Conservation (phyloP, 2,329 filamentous ascomycete genomes). For the Colletotrichum brevisporum region DNA sequence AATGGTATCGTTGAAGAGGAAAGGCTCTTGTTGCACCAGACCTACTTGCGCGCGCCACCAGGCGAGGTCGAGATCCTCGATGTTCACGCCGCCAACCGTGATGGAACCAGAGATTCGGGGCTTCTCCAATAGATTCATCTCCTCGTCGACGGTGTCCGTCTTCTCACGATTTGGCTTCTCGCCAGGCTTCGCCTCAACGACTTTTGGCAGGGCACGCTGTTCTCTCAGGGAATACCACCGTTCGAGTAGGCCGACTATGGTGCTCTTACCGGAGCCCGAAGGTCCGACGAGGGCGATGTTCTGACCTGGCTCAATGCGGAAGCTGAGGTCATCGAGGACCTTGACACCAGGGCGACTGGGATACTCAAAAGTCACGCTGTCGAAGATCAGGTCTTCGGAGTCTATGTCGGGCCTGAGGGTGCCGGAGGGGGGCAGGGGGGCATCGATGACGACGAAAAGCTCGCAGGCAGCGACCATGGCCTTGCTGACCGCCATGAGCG, state of each 20-base stretch:
- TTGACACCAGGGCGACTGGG: slow-evolving; percentile 49
- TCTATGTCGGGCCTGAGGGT: slow-evolving; percentile 44
- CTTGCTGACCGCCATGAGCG: slow-evolving; percentile 52
- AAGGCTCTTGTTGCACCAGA: slow-evolving; percentile 69
- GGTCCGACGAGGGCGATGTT: slow-evolving; percentile 58
- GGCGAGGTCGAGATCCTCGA: slow-evolving; percentile 48
- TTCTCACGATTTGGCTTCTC: slow-evolving; percentile 22
- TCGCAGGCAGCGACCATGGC: slow-evolving; percentile 48
- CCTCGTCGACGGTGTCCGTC: slow-evolving; percentile 15
- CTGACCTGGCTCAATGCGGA: slow-evolving; percentile 43
- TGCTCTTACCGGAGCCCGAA: slow-evolving; percentile 61
- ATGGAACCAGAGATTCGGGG: slow-evolving; percentile 34
- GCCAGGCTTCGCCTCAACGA: not conserved
- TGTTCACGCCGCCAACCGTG: slow-evolving; percentile 35
- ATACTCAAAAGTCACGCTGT: slow-evolving; percentile 46
- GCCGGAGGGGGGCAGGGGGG: slow-evolving; percentile 42
- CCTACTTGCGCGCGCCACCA: slow-evolving; percentile 63
- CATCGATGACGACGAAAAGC: slow-evolving; percentile 49
- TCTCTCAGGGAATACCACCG: slow-evolving; percentile 54
- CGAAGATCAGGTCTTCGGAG: slow-evolving; percentile 40
- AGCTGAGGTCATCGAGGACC: slow-evolving; percentile 51
- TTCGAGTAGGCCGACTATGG: slow-evolving; percentile 57
- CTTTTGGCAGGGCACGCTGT: slow-evolving; percentile 29
- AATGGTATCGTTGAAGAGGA: slow-evolving; percentile 68
- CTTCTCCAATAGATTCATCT: slow-evolving; percentile 3